Base-by-base conservation (phyloP, 805 yeast genomes). In the Wickerhamomyces bovis region DNA sequence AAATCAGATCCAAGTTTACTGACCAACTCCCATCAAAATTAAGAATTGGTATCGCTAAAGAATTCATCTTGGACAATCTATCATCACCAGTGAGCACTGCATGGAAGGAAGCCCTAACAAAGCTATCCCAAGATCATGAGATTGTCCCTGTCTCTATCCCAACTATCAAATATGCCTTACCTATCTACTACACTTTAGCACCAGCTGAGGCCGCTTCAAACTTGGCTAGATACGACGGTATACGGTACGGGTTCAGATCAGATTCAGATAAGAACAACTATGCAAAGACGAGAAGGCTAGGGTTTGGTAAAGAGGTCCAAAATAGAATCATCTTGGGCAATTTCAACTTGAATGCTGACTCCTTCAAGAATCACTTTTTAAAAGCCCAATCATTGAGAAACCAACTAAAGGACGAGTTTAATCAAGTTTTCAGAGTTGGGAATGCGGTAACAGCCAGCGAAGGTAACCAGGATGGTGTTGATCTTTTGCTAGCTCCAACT, bases 121-220 rank as follows among this genome's bases (percentile, higher is more conserved):
- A 57, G 12, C 63, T 94, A 5, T 62, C 68, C 30, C 60, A 66
- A 0, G 45, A 57, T 30, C 75, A 68, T 36, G 73, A 79, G 52
- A 64, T 94, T 1, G 68, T 71, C 16, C 73, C 81, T 0, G 79
- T 94, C 1, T 81, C 94, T 0, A 61, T 92, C 0, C 95, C 96
- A 6, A 69, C 84, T 0, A 67, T 89, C 10, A 75, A 75, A 48
- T 67, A 73, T 45, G 75, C 90, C 22, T 66, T 94, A 16, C 89
- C 95, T 23, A 78, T 89, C 0, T 94, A 94, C 64, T 92, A 86
- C 61, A 85, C 96, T 0, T 56, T 95, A 33, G 90, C 94, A 2
- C 85, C 97, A 0, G 85, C 97, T 0, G 99, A 94, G 60, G 98
- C 97, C 0, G 83, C 95, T 1, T 92, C 98, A 0, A 94, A 94